A percentile compares a stretch with the other conserved stretches of the same genome.
Conservation (phyloP, 176 grass and related monocot species). For the Eleusine indica region DNA sequence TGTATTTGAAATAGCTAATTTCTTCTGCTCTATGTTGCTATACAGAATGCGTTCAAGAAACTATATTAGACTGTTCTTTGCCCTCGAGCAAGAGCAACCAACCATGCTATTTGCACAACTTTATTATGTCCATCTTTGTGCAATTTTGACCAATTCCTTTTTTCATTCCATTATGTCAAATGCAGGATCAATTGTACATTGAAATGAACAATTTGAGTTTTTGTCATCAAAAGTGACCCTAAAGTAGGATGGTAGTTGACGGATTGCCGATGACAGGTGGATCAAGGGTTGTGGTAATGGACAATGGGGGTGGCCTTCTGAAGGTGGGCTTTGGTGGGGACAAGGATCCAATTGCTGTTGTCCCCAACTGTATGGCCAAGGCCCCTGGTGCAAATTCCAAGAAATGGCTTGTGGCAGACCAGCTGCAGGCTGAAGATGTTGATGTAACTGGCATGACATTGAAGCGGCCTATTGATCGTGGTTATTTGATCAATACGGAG, state of each 20-base stretch:
- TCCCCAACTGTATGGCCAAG: constrained; percentile 87
- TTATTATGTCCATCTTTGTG: background rate
- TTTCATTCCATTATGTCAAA: background rate
- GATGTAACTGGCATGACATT: constrained; percentile 76
- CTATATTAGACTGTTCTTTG: background rate
- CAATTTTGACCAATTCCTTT: background rate
- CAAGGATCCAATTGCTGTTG: constrained; percentile 67
- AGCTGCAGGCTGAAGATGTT: constrained; percentile 70
- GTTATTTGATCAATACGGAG: constrained; percentile 88
- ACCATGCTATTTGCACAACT: background rate
- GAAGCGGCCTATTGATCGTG: constrained; percentile 85
- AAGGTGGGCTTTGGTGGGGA: constrained; percentile 93
- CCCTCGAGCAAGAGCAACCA: background rate
- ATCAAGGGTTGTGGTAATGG: constrained; percentile 77
- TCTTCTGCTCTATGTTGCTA: background rate
- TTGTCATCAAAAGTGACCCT: background rate
- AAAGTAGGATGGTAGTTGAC: background rate
- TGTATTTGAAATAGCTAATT: background rate
- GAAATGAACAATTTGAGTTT: background rate
- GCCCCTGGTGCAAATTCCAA: constrained; percentile 51
- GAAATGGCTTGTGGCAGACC: constrained; percentile 84
- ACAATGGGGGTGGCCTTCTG: constrained; percentile 90
- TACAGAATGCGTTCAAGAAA: background rate
- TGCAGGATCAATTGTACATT: constrained; percentile 1
- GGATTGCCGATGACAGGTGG: constrained; percentile 39